These are phyloP conservation scores for Malus hybrid DNA, from an alignment of 331 rosid species.

Conservation along the genomic window DNA sequence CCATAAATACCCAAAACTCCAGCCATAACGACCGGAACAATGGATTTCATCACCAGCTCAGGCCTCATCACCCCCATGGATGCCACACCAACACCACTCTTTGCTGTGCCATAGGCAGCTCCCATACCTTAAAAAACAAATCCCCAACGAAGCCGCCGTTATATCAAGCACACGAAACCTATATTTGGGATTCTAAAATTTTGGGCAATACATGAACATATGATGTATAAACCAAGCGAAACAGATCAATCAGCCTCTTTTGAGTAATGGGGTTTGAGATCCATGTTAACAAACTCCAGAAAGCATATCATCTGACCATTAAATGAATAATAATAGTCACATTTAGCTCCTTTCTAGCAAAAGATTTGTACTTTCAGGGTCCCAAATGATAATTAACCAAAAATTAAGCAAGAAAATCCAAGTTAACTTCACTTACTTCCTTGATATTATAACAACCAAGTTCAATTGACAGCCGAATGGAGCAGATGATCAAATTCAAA, in stretches of 20 bases:
- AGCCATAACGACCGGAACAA: constrained; percentile 94
- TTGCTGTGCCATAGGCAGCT: constrained; percentile 88
- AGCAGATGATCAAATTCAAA: background rate
- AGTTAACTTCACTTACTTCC: background rate
- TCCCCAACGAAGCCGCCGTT: background rate
- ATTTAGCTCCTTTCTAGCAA: background rate
- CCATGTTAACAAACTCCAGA: background rate
- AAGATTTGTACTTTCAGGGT: background rate
- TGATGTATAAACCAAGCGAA: background rate
- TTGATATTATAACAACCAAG: background rate
- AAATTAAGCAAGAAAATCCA: background rate
- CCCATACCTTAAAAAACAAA: constrained; percentile 57
- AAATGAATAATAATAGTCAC: background rate
- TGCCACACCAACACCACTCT: constrained; percentile 89
- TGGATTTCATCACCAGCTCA: constrained; percentile 85
- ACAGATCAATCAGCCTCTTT: background rate
- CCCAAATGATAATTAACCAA: background rate
- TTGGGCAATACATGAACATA: no score
- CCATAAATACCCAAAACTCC: constrained; percentile 94
- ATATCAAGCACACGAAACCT: background rate
- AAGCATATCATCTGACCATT: background rate
- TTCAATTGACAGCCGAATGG: background rate
- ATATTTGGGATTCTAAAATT: background rate
- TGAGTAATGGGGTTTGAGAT: background rate
- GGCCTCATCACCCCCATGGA: constrained; percentile 97